These are phyloP conservation scores for Aspergillus niger DNA, from an alignment of 2,329 filamentous ascomycete species.

Conservation along the genomic window DNA sequence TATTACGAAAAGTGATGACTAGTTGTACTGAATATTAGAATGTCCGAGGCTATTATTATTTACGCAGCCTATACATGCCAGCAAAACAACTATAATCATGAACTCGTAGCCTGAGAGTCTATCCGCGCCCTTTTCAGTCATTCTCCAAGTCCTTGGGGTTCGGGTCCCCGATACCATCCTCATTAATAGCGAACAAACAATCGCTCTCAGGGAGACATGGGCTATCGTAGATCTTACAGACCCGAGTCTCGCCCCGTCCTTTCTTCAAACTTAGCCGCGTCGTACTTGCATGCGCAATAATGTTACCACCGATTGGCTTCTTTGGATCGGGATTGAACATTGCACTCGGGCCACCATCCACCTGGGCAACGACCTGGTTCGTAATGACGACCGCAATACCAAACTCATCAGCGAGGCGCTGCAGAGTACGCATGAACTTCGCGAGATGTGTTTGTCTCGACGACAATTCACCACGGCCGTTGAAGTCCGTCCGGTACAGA, in stretches of 20 bases:
- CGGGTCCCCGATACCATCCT: constrained; percentile 95
- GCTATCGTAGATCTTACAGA: constrained; percentile 99
- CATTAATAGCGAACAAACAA: constrained; percentile 93
- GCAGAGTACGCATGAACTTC: constrained; percentile 52
- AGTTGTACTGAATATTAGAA: not conserved
- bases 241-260: constrained; percentile 88
- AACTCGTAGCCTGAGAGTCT: constrained; percentile 22
- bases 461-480: constrained; percentile 95
- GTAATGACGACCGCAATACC: constrained; percentile 98
- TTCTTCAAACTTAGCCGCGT: constrained; percentile 95
- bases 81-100: constrained; percentile 26
- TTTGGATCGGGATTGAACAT: constrained; percentile 99
- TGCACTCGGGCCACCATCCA: constrained; percentile 90
- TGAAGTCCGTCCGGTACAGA: constrained; percentile 93
- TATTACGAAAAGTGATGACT: no score
- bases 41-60: not conserved
- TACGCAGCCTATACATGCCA: constrained; percentile 2
- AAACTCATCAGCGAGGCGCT: constrained; percentile 68
- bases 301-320: constrained; percentile 98
- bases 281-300: constrained; percentile 96
- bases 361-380: constrained; percentile 97
- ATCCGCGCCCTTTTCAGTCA: constrained; percentile 50
- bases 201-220: constrained; percentile 96
- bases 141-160: constrained; percentile 95
- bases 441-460: constrained; percentile 69